Percentiles rank a stretch among this genome's conserved stretches.
Conservation (phyloP, 805 yeast species). For the Candida suzukii region DNA sequence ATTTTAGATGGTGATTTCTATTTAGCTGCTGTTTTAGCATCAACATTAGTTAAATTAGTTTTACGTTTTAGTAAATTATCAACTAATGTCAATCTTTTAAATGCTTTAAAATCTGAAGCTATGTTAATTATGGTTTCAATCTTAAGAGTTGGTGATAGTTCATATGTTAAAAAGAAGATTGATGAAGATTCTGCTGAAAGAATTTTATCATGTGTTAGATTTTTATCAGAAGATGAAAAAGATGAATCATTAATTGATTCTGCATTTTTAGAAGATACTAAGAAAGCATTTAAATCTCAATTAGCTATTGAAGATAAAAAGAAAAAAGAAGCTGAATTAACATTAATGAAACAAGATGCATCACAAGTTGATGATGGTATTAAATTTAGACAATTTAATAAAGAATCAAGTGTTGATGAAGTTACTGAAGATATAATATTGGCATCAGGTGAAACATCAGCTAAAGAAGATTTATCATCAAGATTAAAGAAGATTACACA, state of each 20-base stretch:
- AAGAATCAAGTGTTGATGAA: conserved; percentile 32
- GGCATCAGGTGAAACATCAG: conserved; percentile 44
- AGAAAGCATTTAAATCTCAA: conserved; percentile 72
- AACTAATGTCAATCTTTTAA: conserved; percentile 44
- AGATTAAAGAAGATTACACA: conserved; percentile 84
- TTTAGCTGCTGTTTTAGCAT: conserved; percentile 79
- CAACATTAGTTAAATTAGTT: conserved; percentile 83
- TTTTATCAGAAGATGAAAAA: conserved; percentile 60
- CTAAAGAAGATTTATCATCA: conserved; percentile 58
- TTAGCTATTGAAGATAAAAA: conserved; percentile 52
- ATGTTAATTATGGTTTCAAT: conserved; percentile 87
- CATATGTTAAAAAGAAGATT: conserved; percentile 61
- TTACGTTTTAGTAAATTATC: conserved; percentile 62
- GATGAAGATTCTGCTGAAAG: conserved; percentile 98
- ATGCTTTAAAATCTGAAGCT: conserved; percentile 92
- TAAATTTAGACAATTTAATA: conserved; percentile 67
- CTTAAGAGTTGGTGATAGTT: conserved; percentile 77
- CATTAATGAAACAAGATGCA: conserved; percentile 53
- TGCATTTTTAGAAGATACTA: conserved; percentile 85
- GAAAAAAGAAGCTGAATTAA: conserved; percentile 49
- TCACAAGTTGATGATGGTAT: conserved; percentile 76
- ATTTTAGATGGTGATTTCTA: conserved; percentile 86
- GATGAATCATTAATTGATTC: conserved; percentile 39
- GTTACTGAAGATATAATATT: conserved; percentile 53
- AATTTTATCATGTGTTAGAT: conserved; percentile 77